Conservation (phyloP, 2,329 filamentous ascomycete species). For the Aureobasidium zeae region DNA sequence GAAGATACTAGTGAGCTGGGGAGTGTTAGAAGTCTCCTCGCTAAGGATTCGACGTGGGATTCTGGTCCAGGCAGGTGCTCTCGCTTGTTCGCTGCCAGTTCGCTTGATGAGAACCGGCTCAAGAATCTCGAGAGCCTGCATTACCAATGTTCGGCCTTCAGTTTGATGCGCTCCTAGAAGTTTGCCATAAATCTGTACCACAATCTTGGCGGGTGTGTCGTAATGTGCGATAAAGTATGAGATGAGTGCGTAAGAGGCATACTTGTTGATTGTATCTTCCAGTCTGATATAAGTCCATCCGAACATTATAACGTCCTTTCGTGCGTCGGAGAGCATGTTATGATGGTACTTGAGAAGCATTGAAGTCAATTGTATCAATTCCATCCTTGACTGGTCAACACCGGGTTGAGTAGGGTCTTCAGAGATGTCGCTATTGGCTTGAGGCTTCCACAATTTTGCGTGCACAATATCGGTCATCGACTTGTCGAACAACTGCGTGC, state of each 20-base stretch:
- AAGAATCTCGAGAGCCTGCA: constrained; percentile 86
- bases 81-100: constrained; percentile 57
- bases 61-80: constrained; percentile 75
- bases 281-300: constrained; percentile 96
- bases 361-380: constrained; percentile 87
- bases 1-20: constrained; percentile 95
- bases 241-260: constrained; percentile 92
- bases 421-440: constrained; percentile 62
- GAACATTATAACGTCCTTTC: constrained; percentile 98
- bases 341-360: constrained; percentile 94
- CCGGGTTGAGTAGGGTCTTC: constrained; percentile 79
- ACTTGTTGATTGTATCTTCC: constrained; percentile 99
- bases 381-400: constrained; percentile 92
- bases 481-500: constrained; percentile 71
- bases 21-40: constrained; percentile 88
- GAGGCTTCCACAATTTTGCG: constrained; percentile 86
- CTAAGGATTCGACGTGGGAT: constrained; percentile 83
- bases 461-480: constrained; percentile 83
- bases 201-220: constrained; percentile 92
- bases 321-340: constrained; percentile 73
- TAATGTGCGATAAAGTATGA: constrained; percentile 97
- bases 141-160: constrained; percentile 83
- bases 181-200: constrained; percentile 87
- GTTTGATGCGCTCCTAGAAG: constrained; percentile 89
- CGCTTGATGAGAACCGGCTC: constrained; percentile 88